These are phyloP conservation scores for Pouteria glomerata DNA, from an alignment of 148 eudicot species.

Conservation along the genomic window DNA sequence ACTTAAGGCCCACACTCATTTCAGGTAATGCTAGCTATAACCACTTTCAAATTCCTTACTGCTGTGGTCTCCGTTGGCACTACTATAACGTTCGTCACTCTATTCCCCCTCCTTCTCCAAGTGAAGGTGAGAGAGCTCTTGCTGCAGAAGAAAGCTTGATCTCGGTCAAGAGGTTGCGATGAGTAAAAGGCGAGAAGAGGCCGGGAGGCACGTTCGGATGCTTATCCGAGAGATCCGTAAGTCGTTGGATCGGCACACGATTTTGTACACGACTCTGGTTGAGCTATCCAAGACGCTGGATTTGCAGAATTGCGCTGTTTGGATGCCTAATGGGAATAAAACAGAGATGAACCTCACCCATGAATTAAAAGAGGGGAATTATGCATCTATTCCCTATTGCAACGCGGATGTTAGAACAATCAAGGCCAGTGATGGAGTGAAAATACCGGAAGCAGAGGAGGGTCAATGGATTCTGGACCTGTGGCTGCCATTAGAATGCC, in stretches of 20 bases:
- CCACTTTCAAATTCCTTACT: conserved; percentile 58
- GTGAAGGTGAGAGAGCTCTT: conserved; percentile 69
- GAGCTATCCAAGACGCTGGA: conserved; percentile 62
- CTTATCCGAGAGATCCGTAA: conserved; percentile 71
- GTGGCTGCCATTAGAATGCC: conserved; percentile 79
- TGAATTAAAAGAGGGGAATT: conserved; percentile 33
- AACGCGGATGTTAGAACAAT: conserved; percentile 53
- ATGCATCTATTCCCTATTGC: conserved; percentile 30
- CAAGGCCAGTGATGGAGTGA: conserved; percentile 48
- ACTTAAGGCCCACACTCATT: conserved; percentile 71
- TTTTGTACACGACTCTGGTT: conserved; percentile 58
- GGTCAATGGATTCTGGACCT: conserved; percentile 42
- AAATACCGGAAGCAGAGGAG: conserved; percentile 40
- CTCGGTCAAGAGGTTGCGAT: conserved; percentile 62
- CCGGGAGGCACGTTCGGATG: conserved; percentile 73
- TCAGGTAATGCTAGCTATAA: conserved; percentile 55
- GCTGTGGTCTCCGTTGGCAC: conserved; percentile 78
- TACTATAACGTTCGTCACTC: conserved; percentile 58
- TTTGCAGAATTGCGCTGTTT: conserved; percentile 65
- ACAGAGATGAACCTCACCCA: conserved; percentile 63
- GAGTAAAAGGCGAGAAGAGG: conserved; percentile 56
- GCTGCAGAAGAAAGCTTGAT: conserved; percentile 60
- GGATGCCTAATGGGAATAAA: conserved; percentile 72
- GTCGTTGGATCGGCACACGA: conserved; percentile 69
- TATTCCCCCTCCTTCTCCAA: conserved; percentile 63